Percentiles rank a stretch among this genome's conserved stretches.
These are phyloP conservation scores for Bidens hawaiensis DNA, from an alignment of 140 eudicot genomes.

Conservation along the genomic window DNA sequence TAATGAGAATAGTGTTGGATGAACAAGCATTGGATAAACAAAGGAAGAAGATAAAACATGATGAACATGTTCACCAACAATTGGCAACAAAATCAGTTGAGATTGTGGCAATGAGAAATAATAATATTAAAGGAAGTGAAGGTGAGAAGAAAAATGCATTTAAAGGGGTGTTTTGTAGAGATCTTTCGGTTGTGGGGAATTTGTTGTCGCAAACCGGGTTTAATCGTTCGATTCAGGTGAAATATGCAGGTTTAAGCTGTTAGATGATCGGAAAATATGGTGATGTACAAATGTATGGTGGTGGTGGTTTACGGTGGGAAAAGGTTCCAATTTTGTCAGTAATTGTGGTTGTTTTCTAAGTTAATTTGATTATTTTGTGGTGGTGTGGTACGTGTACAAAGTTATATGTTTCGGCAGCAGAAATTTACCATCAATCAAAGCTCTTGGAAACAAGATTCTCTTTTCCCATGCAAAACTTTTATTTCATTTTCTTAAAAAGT, in stretches of 20 bases:
- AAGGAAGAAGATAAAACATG: slow-evolving; percentile 36
- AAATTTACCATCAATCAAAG: slow-evolving; percentile 13
- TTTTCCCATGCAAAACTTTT: background rate
- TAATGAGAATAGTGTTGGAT: slow-evolving; percentile 41
- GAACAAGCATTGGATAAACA: slow-evolving; percentile 64
- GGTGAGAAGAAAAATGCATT: slow-evolving; percentile 30
- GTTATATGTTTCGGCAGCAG: slow-evolving; percentile 7
- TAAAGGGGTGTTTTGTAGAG: slow-evolving; percentile 87
- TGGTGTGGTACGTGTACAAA: background rate
- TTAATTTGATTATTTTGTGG: no score
- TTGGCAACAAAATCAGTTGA: slow-evolving; percentile 5
- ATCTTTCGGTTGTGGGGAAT: slow-evolving; percentile 68
- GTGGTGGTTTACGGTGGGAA: background rate
- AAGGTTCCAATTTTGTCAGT: background rate
- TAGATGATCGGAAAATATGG: slow-evolving; percentile 6
- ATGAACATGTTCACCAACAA: slow-evolving; percentile 14
- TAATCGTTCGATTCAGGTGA: slow-evolving; percentile 58
- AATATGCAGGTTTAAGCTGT: slow-evolving; percentile 78
- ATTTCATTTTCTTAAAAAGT: background rate
- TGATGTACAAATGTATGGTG: background rate
- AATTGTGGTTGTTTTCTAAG: background rate
- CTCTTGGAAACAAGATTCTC: slow-evolving; percentile 1
- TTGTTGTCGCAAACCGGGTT: slow-evolving; percentile 65
- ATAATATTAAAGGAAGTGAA: background rate
- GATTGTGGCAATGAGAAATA: background rate